These are phyloP conservation scores for Peniophora sp. DNA, from an alignment of 1,284 basidiomycete genomes.

Conservation along the genomic window DNA sequence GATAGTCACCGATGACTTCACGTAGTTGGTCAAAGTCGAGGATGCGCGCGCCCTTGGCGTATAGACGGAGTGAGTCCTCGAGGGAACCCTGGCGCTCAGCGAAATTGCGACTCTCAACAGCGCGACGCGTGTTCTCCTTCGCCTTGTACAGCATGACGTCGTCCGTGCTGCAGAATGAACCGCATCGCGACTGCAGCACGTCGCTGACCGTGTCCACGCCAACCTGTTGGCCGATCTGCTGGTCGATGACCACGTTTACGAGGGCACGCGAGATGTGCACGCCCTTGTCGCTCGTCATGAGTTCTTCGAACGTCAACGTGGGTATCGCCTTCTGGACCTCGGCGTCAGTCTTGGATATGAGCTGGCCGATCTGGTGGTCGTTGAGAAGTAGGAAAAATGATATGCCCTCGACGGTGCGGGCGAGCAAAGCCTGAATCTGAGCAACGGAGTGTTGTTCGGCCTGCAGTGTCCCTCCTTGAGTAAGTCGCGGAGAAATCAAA, in stretches of 20 bases:
- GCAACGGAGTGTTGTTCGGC: constrained; percentile 77
- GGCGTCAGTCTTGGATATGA: constrained; percentile 71
- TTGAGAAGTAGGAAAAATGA: constrained; percentile 88
- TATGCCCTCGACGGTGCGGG: constrained; percentile 83
- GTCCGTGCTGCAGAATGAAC: constrained; percentile 95
- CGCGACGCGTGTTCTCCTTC: constrained; percentile 87
- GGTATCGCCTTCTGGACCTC: constrained; percentile 63
- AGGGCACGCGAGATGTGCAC: constrained; percentile 80
- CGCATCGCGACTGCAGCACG: constrained; percentile 89
- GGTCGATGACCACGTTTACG: constrained; percentile 94
- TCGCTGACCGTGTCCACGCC: constrained; percentile 96
- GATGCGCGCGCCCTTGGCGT: constrained; percentile 81
- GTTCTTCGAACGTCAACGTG: constrained; percentile 73
- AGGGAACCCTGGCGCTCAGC: constrained; percentile 71
- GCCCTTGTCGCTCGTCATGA: constrained; percentile 80
- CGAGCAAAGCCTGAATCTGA: constrained; percentile 67
- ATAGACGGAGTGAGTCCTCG: constrained; percentile 81
- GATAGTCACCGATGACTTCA: constrained; percentile 84
- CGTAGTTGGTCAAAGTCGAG: constrained; percentile 80
- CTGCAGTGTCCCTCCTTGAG: constrained; percentile 33
- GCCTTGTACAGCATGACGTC: constrained; percentile 99
- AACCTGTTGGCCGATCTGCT: constrained; percentile 94
- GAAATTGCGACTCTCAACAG: constrained; percentile 73
- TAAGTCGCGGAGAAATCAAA: constrained; percentile 3
- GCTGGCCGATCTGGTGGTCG: constrained; percentile 86